Evolutionary conservation across 768 basidiomycete genomes (phyloP).

Genomic region (Calocybe indica): DNA sequence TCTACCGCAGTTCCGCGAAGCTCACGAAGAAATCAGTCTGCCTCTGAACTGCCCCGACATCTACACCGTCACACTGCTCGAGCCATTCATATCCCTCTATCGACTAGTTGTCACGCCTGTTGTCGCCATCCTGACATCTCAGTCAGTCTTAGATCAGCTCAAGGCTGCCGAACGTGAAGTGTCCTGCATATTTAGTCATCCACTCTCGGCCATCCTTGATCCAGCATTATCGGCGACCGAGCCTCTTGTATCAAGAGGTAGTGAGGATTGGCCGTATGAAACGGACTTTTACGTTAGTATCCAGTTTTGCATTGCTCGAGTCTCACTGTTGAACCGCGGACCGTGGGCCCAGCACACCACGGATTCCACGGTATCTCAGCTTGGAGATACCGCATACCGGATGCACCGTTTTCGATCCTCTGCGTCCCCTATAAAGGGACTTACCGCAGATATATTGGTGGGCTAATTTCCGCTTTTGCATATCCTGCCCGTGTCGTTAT

Average conservation of each 20-base stretch:
- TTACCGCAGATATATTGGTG: constrained; percentile 81
- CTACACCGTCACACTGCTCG: constrained; percentile 53
- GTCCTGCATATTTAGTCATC: constrained; percentile 73
- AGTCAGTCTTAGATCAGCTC: constrained; percentile 43
- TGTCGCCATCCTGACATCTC: constrained; percentile 59
- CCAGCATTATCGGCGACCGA: constrained; percentile 41
- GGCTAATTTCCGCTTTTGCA: constrained; percentile 13
- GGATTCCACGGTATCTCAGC: constrained; percentile 42
- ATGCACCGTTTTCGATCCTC: constrained; percentile 80
- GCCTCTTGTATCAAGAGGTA: constrained; percentile 50
- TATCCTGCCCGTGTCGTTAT: not conserved
- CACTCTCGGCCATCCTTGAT: constrained; percentile 67
- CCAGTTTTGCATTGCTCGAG: not conserved
- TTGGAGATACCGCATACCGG: constrained; percentile 54
- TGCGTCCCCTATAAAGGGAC: constrained; percentile 77
- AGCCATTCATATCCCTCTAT: constrained; percentile 64
- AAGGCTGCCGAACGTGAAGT: constrained; percentile 64
- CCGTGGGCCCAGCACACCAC: constrained; percentile 41
- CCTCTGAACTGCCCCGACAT: constrained; percentile 51
- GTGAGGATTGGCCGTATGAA: constrained; percentile 79
- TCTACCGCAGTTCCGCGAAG: constrained; percentile 64
- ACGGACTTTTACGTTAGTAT: constrained; percentile 61
- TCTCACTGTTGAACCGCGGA: not conserved
- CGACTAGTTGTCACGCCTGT: constrained; percentile 75
- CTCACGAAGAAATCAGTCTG: constrained; percentile 77